Evolutionary conservation across 768 basidiomycete species (phyloP).

Genomic region (Naganishia vishniacii): DNA sequence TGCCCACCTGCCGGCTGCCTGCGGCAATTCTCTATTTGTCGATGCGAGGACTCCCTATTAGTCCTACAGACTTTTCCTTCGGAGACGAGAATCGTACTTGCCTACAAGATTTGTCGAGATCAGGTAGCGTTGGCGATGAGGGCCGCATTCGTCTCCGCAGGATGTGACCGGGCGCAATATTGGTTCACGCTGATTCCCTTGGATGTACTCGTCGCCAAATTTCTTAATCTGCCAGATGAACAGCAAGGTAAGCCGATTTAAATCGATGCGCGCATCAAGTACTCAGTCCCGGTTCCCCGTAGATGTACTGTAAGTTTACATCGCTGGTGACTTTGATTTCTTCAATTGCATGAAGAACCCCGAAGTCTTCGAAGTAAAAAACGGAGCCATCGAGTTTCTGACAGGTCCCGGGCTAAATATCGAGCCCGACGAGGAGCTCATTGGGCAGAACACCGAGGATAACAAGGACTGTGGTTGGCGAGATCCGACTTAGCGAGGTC

Average conservation of each 20-base stretch:
- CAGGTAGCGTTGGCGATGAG: conserved; percentile 63
- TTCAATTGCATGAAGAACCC: conserved; percentile 57
- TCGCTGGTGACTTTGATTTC: conserved; percentile 54
- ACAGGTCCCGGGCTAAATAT: conserved; percentile 45
- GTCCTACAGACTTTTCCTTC: no score
- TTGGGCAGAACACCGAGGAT: conserved; percentile 44
- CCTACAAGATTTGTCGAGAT: conserved; percentile 64
- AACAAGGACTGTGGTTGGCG: conserved; percentile 54
- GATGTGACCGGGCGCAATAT: conserved; percentile 81
- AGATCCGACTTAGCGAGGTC: conserved; percentile 50
- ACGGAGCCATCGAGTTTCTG: conserved; percentile 38
- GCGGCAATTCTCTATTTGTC: no score
- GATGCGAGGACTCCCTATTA: no score
- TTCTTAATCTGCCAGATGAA: conserved; percentile 51
- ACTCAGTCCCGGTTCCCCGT: conserved; percentile 46
- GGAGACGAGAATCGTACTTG: no score
- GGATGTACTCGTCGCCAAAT: conserved; percentile 59
- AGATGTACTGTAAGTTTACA: conserved; percentile 73
- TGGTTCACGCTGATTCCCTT: conserved; percentile 87
- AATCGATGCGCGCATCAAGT: background rate
- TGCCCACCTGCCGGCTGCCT: conserved; percentile 69
- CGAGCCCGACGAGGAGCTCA: conserved; percentile 46
- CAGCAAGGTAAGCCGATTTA: conserved; percentile 31
- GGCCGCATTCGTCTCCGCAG: conserved; percentile 73
- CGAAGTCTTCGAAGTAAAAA: conserved; percentile 44